phyloP scores from a whole-genome alignment of 2,329 filamentous ascomycete species.

The Leptographium lundbergii region DNA sequence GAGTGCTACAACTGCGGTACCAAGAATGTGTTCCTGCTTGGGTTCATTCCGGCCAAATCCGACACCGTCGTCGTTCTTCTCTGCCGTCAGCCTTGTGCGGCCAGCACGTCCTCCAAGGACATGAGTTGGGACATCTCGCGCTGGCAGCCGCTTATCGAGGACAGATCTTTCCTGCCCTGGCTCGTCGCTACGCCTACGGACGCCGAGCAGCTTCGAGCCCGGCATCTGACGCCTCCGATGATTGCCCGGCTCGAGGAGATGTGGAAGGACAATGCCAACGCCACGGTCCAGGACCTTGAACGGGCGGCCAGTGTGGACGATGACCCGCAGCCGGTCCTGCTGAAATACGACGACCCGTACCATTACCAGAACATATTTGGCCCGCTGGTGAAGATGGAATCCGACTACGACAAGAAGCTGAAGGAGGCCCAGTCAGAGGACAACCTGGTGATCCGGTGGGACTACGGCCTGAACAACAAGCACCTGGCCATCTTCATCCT shows the following conservation, averaged over 20 bases:
- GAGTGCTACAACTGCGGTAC: slow-evolving; percentile 99
- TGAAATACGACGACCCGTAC: slow-evolving; percentile 93
- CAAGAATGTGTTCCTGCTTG: slow-evolving; percentile 96
- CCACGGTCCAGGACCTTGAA: slow-evolving; percentile 83
- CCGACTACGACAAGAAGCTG: slow-evolving; percentile 96
- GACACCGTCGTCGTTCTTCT: slow-evolving; percentile 95
- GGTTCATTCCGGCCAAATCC: slow-evolving; percentile 96
- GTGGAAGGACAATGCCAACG: slow-evolving; percentile 90
- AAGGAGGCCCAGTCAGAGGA: slow-evolving; percentile 98
- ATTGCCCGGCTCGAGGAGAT: slow-evolving; percentile 95
- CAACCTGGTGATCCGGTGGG: slow-evolving; percentile 87
- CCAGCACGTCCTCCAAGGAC: slow-evolving; percentile 90
- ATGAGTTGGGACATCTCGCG: slow-evolving; percentile 99
- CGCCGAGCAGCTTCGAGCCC: slow-evolving; percentile 87
- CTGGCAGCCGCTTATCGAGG: slow-evolving; percentile 96
- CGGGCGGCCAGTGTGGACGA: slow-evolving; percentile 88
- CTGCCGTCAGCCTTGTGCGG: slow-evolving; percentile 90
- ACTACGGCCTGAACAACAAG: slow-evolving; percentile 92
- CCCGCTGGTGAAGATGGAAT: slow-evolving; percentile 95
- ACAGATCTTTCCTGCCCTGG: slow-evolving; percentile 90
- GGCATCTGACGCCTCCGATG: slow-evolving; percentile 84
- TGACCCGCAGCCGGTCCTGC: slow-evolving; percentile 80
- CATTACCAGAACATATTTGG: slow-evolving; percentile 99
- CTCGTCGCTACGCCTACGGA: slow-evolving; percentile 82
- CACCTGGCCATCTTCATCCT: slow-evolving; percentile 90